Evolutionary conservation across 305 asterid genomes (phyloP), one percentile per base, ranked within the genome.

Genomic region (Fraxinus latifolia): DNA sequence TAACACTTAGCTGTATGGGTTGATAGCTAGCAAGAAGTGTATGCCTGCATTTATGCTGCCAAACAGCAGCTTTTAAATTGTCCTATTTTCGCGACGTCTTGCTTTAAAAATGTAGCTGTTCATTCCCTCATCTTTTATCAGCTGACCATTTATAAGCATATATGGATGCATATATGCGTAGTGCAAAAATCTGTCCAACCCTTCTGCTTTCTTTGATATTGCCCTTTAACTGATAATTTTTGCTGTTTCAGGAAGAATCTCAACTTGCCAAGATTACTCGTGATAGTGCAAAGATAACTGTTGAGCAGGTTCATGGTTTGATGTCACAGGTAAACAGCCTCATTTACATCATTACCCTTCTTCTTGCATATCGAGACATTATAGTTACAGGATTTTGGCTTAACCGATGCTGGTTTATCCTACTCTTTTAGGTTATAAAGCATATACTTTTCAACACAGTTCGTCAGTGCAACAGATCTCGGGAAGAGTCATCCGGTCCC

Each of bases 301-400:
- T 91, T 34, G 99, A 95, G 89, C 99, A 95, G 89, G 98, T 95
- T 84, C 99, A 95, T 86, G 98, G 98, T 78, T 87, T 93, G 87
- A 95, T 95, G 99, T 95, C 99, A 33, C 99, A 94, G 97, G 99
- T 92, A n/a, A 47, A 34, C 74, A 32, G 42, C 47, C 78, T 19
- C 70, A 0, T 58, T 58, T 53, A 79, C 39, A 23, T 21, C 75
- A 58, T 29, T 36, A 3, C 80, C 44, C 39, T 81, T 68, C 25
- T 23, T 60, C 25, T 23, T 60, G 15, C 15, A 34, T 74, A 60
- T 60, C 31, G 23, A 50, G 23, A 50, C 9, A 19, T 47, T 32
- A 31, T 29, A 53, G 78, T 14, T 6, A 44, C 65, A 53, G n/a
- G 14, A 27, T 81, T 81, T 55, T 37, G 31, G 5, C 5, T 55